A percentile compares a stretch with the other conserved stretches of the same genome.
These are phyloP conservation scores for Schizosaccharomyces cryophilus DNA, from an alignment of 805 yeast species.

Conservation along the genomic window DNA sequence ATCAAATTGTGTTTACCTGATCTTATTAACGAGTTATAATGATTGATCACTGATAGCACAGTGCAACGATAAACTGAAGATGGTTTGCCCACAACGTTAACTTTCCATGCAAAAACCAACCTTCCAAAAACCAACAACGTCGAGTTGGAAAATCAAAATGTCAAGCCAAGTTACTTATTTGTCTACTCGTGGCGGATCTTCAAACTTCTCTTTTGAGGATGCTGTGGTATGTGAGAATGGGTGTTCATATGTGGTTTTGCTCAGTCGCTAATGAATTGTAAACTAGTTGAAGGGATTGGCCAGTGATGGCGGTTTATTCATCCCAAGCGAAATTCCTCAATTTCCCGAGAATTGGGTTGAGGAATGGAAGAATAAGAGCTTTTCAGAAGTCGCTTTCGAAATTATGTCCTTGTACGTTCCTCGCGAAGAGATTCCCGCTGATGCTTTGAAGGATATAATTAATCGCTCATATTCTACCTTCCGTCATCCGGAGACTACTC, in stretches of 20 bases:
- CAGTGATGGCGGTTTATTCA: conserved; percentile 83
- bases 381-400: conserved; percentile 69
- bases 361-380: conserved; percentile 50
- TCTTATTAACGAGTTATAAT: no score
- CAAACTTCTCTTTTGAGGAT: conserved; percentile 45
- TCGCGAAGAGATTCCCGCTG: conserved; percentile 44
- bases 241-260: not conserved
- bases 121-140: not conserved
- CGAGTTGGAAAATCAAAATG: not conserved
- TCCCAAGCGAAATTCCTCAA: conserved; percentile 62
- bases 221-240: conserved; percentile 21
- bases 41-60: no score
- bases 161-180: conserved; percentile 22
- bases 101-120: not conserved
- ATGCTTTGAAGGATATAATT: conserved; percentile 40
- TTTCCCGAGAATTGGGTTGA: conserved; percentile 30
- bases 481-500: conserved; percentile 73
- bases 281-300: conserved; percentile 41
- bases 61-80: no score
- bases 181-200: conserved; percentile 39
- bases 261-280: not conserved
- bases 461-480: conserved; percentile 67
- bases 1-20: no score
- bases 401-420: conserved; percentile 61
- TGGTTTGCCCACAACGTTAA: no score